Evolutionary conservation across 176 grass and related monocot genomes (phyloP), one percentile per base, ranked within the genome.

Genomic region (Carex cristatella): DNA sequence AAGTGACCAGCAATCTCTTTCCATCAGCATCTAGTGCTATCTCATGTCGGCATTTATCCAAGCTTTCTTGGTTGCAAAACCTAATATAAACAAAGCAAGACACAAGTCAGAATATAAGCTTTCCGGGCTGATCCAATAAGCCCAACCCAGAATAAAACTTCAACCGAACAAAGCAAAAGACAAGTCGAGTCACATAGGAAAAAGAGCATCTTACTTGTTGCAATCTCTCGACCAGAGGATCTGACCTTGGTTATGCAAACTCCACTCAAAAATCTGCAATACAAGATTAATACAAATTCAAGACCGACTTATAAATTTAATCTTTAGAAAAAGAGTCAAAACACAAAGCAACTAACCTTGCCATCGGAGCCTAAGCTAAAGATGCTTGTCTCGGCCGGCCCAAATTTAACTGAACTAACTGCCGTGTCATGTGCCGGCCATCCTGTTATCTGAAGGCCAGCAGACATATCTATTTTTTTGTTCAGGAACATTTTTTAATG

Each of bases 211-310:
- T 87, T 91, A 98, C 95, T 91, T 93, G 79, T 86, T 92, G 80
- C 95, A 93, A 87, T 98, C 91, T 90, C 87, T 94, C 67, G 95
- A 94, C 92, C 91, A 98, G 79, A 94, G 85, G 86, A 94, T 90
- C 69, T 91, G 92, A 83, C 95, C 95, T 93, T 98, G 95, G 76
- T 98, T 98, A 76, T 94, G 92, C 78, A 98, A 90, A 86, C 95
- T 98, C 95, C 95, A 98, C 86, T 98, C 92, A 90, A 98, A 90
- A 87, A 98, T 98, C 95, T 98, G 86, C 63, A 85, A 87, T 44
- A 54, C 28, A 81, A 14, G 61, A 56, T 46, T 86, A 61, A 15
- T 65, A 40, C 38, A 3, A 27, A 70, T 51, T 54, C 28, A 12
- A 76, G 75, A 70, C 4, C 64, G 7, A 78, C 79, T 38, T 8